Evolutionary conservation across 257 asterid species (phyloP).

Genomic region (Rauvolfia tetraphylla): DNA sequence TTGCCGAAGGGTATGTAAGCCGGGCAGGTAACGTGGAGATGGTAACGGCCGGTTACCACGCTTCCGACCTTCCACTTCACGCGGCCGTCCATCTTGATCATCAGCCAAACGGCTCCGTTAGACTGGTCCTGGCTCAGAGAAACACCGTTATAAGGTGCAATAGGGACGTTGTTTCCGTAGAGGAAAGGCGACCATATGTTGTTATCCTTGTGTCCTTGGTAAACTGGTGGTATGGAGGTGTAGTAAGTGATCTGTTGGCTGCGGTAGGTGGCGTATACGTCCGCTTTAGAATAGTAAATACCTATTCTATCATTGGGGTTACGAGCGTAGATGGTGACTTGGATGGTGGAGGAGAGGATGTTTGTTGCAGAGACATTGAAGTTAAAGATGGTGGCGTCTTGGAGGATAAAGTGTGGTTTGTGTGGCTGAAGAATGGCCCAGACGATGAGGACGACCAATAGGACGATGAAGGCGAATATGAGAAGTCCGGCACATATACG

Average conservation of each 20-base stretch:
- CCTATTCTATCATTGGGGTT: conserved; percentile 72
- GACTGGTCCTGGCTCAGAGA: conserved; percentile 47
- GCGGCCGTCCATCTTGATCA: conserved; percentile 59
- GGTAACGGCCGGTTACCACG: conserved; percentile 58
- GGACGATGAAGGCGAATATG: conserved; percentile 43
- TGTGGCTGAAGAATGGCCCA: conserved; percentile 86
- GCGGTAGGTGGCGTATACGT: conserved; percentile 53
- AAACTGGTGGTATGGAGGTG: conserved; percentile 63
- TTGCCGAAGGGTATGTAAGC: conserved; percentile 59
- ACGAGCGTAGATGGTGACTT: conserved; percentile 70
- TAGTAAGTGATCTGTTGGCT: conserved; percentile 73
- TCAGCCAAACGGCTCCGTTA: conserved; percentile 48
- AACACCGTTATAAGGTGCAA: conserved; percentile 74
- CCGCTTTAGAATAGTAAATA: conserved; percentile 54
- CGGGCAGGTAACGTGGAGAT: conserved; percentile 66
- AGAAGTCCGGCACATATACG: conserved; percentile 38
- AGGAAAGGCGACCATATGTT: conserved; percentile 87
- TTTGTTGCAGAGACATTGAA: conserved; percentile 76
- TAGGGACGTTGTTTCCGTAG: conserved; percentile 58
- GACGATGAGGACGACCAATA: conserved; percentile 44
- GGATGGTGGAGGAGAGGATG: conserved; percentile 69
- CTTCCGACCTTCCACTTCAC: conserved; percentile 72
- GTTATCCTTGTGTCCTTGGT: conserved; percentile 74
- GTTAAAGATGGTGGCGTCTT: conserved; percentile 87
- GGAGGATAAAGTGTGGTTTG: conserved; percentile 76